Evolutionary conservation across 2,329 filamentous ascomycete species (phyloP).

Genomic region (Beauveria sp.): DNA sequence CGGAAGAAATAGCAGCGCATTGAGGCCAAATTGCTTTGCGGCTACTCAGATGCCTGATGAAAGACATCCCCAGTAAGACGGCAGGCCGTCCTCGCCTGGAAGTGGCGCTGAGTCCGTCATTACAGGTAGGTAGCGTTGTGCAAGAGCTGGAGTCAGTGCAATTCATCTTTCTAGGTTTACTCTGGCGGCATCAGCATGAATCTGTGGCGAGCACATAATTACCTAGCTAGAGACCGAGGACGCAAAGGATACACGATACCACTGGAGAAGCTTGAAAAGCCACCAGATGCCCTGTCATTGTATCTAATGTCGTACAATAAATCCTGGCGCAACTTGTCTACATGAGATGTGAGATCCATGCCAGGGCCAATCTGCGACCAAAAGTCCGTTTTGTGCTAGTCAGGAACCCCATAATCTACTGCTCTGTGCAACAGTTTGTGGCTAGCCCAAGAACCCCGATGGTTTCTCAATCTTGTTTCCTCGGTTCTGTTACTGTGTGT

Average conservation of each 20-base stretch:
- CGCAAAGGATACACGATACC: not conserved
- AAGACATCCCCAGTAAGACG: too few relatives aligned
- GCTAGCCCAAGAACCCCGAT: not conserved
- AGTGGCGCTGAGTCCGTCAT: not conserved
- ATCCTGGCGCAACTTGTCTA: not conserved
- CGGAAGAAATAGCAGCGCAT: not conserved
- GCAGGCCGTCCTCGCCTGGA: not conserved
- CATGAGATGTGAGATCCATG: constrained; percentile 1
- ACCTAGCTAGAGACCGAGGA: not conserved
- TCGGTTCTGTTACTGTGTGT: not conserved
- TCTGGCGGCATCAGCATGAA: not conserved
- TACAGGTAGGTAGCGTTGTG: not conserved
- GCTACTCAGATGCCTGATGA: too few relatives aligned
- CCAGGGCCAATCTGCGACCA: not conserved
- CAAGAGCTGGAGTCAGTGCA: not conserved
- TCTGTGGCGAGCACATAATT: not conserved
- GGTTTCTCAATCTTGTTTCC: not conserved
- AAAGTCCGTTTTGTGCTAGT: not conserved
- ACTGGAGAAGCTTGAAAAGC: not conserved
- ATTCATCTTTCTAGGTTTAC: too few relatives aligned
- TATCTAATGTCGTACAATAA: not conserved
- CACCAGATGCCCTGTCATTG: not conserved
- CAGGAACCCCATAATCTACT: not conserved
- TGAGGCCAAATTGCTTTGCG: too few relatives aligned
- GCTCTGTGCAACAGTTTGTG: not conserved